These are phyloP conservation scores for Fusarium fujikuroi DNA, from an alignment of 2,329 filamentous ascomycete genomes.

Conservation along the genomic window DNA sequence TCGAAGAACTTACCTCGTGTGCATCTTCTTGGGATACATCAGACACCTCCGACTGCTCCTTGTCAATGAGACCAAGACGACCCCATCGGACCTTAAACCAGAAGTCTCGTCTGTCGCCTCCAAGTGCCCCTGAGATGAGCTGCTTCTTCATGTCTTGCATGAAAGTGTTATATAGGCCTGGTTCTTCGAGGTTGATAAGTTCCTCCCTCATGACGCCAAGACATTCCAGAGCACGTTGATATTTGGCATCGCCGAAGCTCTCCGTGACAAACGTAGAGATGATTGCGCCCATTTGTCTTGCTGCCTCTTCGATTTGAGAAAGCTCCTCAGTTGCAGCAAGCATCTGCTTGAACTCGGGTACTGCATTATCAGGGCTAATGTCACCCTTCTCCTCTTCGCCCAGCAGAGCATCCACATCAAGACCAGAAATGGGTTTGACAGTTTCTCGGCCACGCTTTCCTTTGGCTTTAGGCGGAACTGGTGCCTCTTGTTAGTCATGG, in stretches of 20 bases:
- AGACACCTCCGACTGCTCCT: constrained; percentile 69
- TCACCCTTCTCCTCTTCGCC: constrained; percentile 58
- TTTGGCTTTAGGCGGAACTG: constrained; percentile 82
- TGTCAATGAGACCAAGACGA: constrained; percentile 78
- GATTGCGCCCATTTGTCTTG: constrained; percentile 79
- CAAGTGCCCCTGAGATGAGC: constrained; percentile 74
- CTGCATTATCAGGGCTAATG: constrained; percentile 76
- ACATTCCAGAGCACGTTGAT: constrained; percentile 79
- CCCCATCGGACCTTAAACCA: constrained; percentile 79
- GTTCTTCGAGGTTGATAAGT: constrained; percentile 79
- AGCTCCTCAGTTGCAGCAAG: constrained; percentile 70
- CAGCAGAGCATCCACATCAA: constrained; percentile 88
- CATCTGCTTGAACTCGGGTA: constrained; percentile 90
- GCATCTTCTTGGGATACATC: constrained; percentile 77
- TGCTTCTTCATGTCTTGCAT: constrained; percentile 76
- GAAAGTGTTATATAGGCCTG: constrained; percentile 80
- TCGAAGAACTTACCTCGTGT: constrained; percentile 59
- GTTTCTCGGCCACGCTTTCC: constrained; percentile 76
- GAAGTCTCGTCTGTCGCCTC: constrained; percentile 82
- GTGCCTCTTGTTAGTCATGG: constrained; percentile 25
- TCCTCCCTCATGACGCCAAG: constrained; percentile 82
- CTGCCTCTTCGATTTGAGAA: constrained; percentile 71
- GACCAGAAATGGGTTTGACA: constrained; percentile 86
- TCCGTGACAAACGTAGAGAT: constrained; percentile 74
- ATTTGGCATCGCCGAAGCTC: constrained; percentile 80